Percentiles rank a stretch among this genome's conserved stretches.
phyloP scores from a whole-genome alignment of 345 rosid genomes.

The Pistacia integerrima region DNA sequence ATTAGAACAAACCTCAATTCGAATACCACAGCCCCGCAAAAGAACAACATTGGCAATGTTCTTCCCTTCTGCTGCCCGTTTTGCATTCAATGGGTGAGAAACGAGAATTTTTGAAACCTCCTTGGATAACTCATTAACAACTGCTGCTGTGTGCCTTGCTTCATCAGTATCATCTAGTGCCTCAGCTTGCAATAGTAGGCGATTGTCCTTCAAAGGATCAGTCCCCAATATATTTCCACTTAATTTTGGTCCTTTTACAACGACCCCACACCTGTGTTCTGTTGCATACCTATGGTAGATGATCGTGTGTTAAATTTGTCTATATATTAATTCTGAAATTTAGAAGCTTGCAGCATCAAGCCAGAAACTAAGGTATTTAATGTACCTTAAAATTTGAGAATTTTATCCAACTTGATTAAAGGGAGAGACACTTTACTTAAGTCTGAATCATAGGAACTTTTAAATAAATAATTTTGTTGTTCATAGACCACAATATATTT shows the following conservation, averaged over 20 bases:
- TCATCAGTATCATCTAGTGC: conserved; percentile 85
- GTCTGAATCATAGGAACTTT: neutral
- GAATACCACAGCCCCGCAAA: conserved; percentile 92
- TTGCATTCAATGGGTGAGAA: conserved; percentile 72
- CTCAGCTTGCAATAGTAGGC: conserved; percentile 73
- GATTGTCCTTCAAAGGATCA: conserved; percentile 90
- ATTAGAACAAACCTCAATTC: conserved; percentile 69
- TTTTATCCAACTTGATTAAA: neutral
- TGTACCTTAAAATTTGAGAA: neutral
- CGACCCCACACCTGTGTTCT: conserved; percentile 96
- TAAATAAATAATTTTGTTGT: conserved; percentile 10
- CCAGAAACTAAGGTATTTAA: neutral
- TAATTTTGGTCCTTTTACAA: conserved; percentile 86
- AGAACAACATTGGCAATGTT: conserved; percentile 86
- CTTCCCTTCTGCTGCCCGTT: conserved; percentile 77
- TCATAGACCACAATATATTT: conserved; percentile 5
- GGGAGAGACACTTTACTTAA: neutral
- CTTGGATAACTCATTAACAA: conserved; percentile 80
- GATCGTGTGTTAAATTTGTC: conserved; percentile 5
- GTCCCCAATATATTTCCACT: conserved; percentile 98
- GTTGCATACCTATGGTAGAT: conserved; percentile 75
- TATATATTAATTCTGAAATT: neutral
- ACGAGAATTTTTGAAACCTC: conserved; percentile 77
- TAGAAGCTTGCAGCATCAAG: conserved; percentile 1
- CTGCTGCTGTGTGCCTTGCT: conserved; percentile 80